A percentile compares a stretch with the other conserved stretches of the same genome.
These are phyloP conservation scores for Penicillium sp. DNA, from an alignment of 2,329 filamentous ascomycete genomes.

Conservation along the genomic window DNA sequence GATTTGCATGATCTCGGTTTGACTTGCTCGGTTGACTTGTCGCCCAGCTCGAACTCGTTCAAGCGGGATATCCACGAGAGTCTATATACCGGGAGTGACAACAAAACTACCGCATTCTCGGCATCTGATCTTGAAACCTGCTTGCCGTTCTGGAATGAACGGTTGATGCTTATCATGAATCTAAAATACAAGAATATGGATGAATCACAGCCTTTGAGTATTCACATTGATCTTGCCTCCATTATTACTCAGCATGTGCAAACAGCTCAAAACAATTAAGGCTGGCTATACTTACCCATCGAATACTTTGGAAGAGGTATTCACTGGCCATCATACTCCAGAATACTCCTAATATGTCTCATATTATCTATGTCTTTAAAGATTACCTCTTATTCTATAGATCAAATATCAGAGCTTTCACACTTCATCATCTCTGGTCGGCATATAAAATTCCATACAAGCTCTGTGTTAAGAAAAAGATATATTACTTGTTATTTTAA, in stretches of 20 bases:
- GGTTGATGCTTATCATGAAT: conserved; percentile 11
- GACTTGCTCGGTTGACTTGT: not conserved
- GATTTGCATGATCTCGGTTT: conserved; percentile 11
- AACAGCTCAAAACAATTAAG: no score
- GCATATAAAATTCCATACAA: not conserved
- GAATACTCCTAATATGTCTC: not conserved
- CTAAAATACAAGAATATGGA: conserved; percentile 6
- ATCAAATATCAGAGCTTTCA: not conserved
- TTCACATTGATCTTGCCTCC: conserved; percentile 7
- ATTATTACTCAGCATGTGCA: conserved; percentile 7
- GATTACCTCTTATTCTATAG: not conserved
- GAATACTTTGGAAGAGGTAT: not conserved
- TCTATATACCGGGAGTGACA: not conserved
- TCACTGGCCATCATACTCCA: not conserved
- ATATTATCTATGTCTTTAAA: not conserved
- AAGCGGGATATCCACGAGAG: not conserved
- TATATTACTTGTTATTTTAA: no score
- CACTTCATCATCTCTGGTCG: no score
- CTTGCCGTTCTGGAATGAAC: conserved; percentile 13
- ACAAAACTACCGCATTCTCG: not conserved
- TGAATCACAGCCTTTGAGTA: not conserved
- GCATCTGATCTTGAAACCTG: conserved; percentile 1
- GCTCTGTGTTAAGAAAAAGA: not conserved
- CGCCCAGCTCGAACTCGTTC: not conserved
- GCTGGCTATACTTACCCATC: not conserved